Percentiles rank a stretch among this genome's conserved stretches.
Conservation (phyloP, 2,329 filamentous ascomycete genomes). For the Hymenoscyphus occultus region DNA sequence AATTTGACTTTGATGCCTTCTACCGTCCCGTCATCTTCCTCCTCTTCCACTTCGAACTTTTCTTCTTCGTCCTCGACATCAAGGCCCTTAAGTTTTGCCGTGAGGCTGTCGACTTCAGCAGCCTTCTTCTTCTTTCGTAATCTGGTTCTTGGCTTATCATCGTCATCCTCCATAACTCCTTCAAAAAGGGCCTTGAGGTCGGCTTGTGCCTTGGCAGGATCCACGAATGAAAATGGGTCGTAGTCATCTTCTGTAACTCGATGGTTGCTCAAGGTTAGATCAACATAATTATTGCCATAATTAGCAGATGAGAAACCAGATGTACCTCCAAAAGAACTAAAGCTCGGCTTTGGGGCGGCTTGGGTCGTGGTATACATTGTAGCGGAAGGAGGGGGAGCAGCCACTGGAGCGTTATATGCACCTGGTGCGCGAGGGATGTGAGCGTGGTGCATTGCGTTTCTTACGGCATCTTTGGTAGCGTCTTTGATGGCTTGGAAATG, state of each 20-base stretch:
- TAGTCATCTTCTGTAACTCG: constrained; percentile 23
- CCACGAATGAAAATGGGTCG: constrained; percentile 40
- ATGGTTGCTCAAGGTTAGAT: constrained; percentile 32
- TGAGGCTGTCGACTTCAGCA: constrained; percentile 32
- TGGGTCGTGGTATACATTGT: constrained; percentile 33
- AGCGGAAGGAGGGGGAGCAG: constrained; percentile 25
- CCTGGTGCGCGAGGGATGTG: constrained; percentile 28
- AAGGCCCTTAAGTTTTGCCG: constrained; percentile 38
- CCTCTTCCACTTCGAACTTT: constrained; percentile 43
- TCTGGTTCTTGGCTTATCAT: constrained; percentile 40
- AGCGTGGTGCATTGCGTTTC: constrained; percentile 27
- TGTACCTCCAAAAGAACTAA: constrained; percentile 33
- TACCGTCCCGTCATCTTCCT: constrained; percentile 60
- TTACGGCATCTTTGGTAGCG: constrained; percentile 11
- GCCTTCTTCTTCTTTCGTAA: constrained; percentile 40
- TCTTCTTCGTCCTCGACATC: constrained; percentile 42
- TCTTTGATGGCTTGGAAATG: constrained; percentile 34
- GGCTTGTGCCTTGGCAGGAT: constrained; percentile 67
- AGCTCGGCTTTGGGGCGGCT: constrained; percentile 28
- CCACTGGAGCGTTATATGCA: constrained; percentile 22
- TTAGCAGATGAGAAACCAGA: constrained; percentile 33
- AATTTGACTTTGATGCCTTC: constrained; percentile 85
- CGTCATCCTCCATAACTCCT: constrained; percentile 72
- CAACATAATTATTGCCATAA: constrained; percentile 31
- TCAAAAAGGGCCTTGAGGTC: constrained; percentile 82